Evolutionary conservation across 768 basidiomycete species (phyloP).

Genomic region (Pulveroboletus sp.): DNA sequence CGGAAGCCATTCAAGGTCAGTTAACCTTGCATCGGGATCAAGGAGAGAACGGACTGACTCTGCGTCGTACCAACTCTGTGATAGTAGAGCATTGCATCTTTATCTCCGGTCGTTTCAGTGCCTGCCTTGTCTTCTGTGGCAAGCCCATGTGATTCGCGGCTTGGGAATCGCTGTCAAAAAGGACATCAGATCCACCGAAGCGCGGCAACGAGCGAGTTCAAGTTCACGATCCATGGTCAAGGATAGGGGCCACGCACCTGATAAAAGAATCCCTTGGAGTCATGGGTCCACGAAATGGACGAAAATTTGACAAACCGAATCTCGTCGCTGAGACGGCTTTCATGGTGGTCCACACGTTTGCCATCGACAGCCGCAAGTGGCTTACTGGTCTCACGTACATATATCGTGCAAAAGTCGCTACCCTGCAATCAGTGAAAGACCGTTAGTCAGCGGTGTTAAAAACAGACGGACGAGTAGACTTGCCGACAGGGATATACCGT

Average conservation of each 20-base stretch:
- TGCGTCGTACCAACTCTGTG: slow-evolving; percentile 71
- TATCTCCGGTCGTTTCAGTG: slow-evolving; percentile 57
- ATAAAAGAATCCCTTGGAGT: slow-evolving; percentile 83
- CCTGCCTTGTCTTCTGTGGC: slow-evolving; percentile 49
- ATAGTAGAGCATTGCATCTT: slow-evolving; percentile 72
- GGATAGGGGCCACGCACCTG: slow-evolving; percentile 39
- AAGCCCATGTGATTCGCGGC: slow-evolving; percentile 41
- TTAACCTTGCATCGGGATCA: not conserved
- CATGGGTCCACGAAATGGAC: slow-evolving; percentile 65
- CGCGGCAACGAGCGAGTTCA: not conserved
- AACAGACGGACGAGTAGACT: too few relatives aligned
- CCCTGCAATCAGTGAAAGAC: slow-evolving; percentile 41
- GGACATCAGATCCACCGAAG: slow-evolving; percentile 1
- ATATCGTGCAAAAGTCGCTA: slow-evolving; percentile 68
- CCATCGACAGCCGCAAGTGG: slow-evolving; percentile 47
- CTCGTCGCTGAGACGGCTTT: slow-evolving; percentile 57
- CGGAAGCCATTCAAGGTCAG: slow-evolving; percentile 5
- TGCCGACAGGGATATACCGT: slow-evolving; percentile 71
- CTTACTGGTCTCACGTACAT: slow-evolving; percentile 57
- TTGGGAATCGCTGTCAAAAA: slow-evolving; percentile 51
- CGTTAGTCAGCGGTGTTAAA: slow-evolving; percentile 1
- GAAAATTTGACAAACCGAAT: slow-evolving; percentile 78
- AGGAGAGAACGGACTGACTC: slow-evolving; percentile 37
- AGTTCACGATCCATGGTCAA: not conserved
- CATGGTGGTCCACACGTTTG: slow-evolving; percentile 40